A percentile compares a stretch with the other conserved stretches of the same genome.
These are phyloP conservation scores for Capsella bursapastoris DNA, from an alignment of 345 rosid species.

Conservation along the genomic window DNA sequence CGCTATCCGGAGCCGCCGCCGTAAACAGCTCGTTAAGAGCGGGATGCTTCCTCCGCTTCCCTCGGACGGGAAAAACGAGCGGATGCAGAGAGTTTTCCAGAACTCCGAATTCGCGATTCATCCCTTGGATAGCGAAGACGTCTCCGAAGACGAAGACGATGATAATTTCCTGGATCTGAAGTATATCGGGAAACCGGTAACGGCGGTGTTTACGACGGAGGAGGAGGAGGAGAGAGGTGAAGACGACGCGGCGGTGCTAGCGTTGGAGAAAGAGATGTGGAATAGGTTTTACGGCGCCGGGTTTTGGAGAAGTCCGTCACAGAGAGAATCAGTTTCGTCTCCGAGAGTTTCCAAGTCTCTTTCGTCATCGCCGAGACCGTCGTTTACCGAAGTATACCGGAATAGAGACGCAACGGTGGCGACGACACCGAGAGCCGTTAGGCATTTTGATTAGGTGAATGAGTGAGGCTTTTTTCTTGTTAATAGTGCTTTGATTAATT, in stretches of 20 bases:
- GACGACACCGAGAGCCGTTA: constrained; percentile 32
- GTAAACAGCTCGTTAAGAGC: constrained; percentile 43
- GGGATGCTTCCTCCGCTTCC: constrained; percentile 45
- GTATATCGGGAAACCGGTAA: constrained; percentile 30
- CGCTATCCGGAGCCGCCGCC: constrained; percentile 49
- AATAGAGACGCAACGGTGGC: constrained; percentile 8
- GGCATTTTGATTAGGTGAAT: constrained; percentile 29
- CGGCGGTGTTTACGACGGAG: constrained; percentile 42
- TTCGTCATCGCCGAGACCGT: constrained; percentile 27
- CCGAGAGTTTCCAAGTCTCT: constrained; percentile 35
- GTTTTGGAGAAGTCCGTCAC: constrained; percentile 77
- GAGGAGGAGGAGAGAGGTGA: constrained; percentile 38
- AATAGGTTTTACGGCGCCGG: constrained; percentile 62
- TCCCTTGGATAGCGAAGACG: constrained; percentile 41
- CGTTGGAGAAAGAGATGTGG: constrained; percentile 73
- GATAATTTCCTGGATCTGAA: constrained; percentile 25
- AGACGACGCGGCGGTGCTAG: constrained; percentile 47
- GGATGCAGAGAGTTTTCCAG: constrained; percentile 43
- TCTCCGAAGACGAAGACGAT: constrained; percentile 32
- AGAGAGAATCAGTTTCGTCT: constrained; percentile 44
- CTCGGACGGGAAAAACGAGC: constrained; percentile 15
- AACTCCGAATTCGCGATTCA: constrained; percentile 46
- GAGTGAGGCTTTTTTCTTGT: constrained; percentile 9
- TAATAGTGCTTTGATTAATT: constrained; percentile 19
- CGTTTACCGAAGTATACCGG: constrained; percentile 25